Percentiles rank a stretch among this genome's conserved stretches.
Conservation (phyloP, 2,329 filamentous ascomycete genomes). For the Emergomyces africanus region DNA sequence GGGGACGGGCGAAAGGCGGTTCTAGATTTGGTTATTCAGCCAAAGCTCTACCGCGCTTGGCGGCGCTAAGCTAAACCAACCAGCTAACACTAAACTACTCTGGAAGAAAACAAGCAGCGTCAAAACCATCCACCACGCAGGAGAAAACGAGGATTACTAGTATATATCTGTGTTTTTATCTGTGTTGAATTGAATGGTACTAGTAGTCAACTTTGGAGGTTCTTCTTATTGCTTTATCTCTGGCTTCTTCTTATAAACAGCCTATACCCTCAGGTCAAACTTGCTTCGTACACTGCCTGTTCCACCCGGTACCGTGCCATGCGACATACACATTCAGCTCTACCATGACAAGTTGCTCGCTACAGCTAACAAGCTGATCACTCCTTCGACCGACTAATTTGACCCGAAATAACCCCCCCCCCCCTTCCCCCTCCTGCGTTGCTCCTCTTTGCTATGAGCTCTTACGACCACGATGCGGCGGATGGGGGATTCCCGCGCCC, state of each 20-base stretch:
- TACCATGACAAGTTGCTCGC: not conserved
- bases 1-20: not conserved
- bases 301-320: not conserved
- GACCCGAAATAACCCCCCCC: not conserved
- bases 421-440: not conserved
- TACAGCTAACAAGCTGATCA: not conserved
- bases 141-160: not conserved
- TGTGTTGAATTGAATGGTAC: too few species aligned
- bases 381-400: not conserved
- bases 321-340: not conserved
- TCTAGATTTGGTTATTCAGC: too few species aligned
- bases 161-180: too few species aligned
- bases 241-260: not conserved
- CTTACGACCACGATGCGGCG: slow-evolving; percentile 27
- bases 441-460: slow-evolving; percentile 20
- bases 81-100: too few species aligned
- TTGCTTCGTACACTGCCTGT: too few species aligned
- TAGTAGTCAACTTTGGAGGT: not conserved
- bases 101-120: too few species aligned
- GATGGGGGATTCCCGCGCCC: slow-evolving; percentile 13
- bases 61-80: not conserved
- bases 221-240: not conserved
- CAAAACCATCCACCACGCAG: too few species aligned
- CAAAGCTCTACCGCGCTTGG: not conserved
- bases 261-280: not conserved